Base-by-base conservation (phyloP, 441 rosid genomes). In the Adansonia rubrostipa region DNA sequence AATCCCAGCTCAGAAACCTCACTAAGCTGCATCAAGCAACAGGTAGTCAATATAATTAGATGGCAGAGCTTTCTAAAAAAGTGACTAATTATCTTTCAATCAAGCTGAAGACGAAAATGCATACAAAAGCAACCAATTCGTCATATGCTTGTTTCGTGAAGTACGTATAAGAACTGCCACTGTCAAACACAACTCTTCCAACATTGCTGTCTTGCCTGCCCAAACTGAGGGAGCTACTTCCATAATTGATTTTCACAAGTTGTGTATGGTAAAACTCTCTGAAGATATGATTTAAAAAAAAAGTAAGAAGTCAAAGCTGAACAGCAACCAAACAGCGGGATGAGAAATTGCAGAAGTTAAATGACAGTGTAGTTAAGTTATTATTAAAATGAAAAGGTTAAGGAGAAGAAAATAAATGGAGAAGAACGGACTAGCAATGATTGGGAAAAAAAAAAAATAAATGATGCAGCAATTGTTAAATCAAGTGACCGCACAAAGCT, bases 141-240 rank as follows among this genome's bases (percentile, higher is more conserved):
- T 87, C 82, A 81, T 95, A 95, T 45, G 93, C 87, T 80, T 89
- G 84, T 75, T 86, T 88, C 64, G 98, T 85, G 76, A 95, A 89
- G 87, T 95, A 93, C 15, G 97, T 91, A 82, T 93, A 95, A 73
- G 99, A 95, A 82, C 99, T 95, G 76, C 99, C 99, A 70, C 88
- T 93, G 73, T 95, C 98, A 80, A 93, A 92, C 76, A 91, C 77
- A 48, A 89, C 82, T 53, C 80, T 80, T 79, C 87, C 87, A 51
- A 71, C 73, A 78, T 84, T 86, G 65, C 84, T 83, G 17, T 72
- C 82, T 74, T 66, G 78, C 3, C 80, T 84, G 4, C 87, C 94
- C 72, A 91, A 84, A 82, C 86, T 86, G 69, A 93, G 88, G 24
- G 74, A 82, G 78, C 74, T 80, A 40, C 85, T 86, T 79, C 97